phyloP scores from a whole-genome alignment of 371 early-diverging fungal species.

The Mortierella sp. region DNA sequence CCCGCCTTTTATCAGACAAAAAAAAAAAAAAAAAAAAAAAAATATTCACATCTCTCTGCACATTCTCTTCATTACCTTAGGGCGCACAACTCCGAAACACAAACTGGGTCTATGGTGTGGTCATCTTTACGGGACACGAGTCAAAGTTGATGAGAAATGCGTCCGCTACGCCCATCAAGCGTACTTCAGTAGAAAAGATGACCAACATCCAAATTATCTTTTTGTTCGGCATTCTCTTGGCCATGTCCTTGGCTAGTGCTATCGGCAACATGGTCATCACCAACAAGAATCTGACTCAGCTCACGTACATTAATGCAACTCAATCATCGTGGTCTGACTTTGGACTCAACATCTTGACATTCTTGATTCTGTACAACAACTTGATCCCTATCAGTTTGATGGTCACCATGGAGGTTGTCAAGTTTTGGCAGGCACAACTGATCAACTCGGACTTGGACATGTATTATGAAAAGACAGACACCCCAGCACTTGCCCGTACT shows the following conservation, averaged over 20 bases:
- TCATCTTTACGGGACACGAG: conserved; percentile 91
- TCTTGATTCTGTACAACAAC: conserved; percentile 90
- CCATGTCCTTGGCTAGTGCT: conserved; percentile 88
- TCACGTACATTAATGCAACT: conserved; percentile 32
- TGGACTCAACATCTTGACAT: conserved; percentile 84
- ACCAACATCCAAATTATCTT: conserved; percentile 95
- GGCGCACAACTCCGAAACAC: conserved; percentile 90
- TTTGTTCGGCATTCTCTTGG: conserved; percentile 86
- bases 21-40: no score
- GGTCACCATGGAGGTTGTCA: conserved; percentile 94
- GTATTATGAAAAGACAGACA: conserved; percentile 86
- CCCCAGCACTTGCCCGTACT: conserved; percentile 87
- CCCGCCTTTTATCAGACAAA: no score
- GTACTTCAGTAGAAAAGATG: conserved; percentile 82
- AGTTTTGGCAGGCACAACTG: conserved; percentile 81
- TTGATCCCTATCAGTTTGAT: conserved; percentile 92
- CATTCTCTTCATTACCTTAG: conserved; percentile 17
- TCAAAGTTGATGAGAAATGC: conserved; percentile 92
- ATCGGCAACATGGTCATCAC: conserved; percentile 74
- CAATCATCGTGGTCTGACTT: conserved; percentile 59
- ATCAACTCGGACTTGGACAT: conserved; percentile 89
- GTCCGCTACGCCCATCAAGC: conserved; percentile 83
- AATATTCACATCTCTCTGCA: neutral
- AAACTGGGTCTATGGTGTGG: conserved; percentile 86
- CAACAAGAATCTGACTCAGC: conserved; percentile 54